Evolutionary conservation across 139 green algal species (phyloP), one percentile per base, ranked within the genome.

Genomic region (Tetradesmus obliquus): DNA sequence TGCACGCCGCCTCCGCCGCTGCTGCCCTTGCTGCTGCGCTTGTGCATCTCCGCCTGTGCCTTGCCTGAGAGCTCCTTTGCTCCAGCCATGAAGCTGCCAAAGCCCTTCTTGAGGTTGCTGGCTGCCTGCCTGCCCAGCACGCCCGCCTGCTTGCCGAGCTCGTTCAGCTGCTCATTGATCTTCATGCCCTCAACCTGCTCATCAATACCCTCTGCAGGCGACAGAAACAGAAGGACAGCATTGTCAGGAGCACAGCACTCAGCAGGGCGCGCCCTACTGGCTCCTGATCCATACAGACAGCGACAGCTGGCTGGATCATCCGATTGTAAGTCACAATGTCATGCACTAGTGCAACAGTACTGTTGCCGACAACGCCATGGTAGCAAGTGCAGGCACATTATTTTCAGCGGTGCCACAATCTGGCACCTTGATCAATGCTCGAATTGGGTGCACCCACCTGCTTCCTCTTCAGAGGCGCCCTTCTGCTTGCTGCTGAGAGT

Each of bases 61-160:
- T 91, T 91, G 22, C 72, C 55, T 76, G 72, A 84, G 17, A 91
- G 72, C 72, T 91, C 87, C 72, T 91, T 91, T 24, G 74, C 74
- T 13, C 87, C 72, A 24, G 80, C 20, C 55, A 87, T 79, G 20
- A 91, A 55, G n/a, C 55, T 71, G 6, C 87, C 84, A 55, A 93
- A 91, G 66, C 88, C 91, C 84, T 88, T 84, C 60, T 91, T 93
- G 45, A 94, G 76, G 84, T 94, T 94, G 84, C 91, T 91, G 12
- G 92, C 84, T 55, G 92, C 89, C 85, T 94, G 89, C 85, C 87
- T 92, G 80, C 88, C 19, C 17, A 92, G 60, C 60, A 91, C 79
- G 13, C 58, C 88, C 12, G 88, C 88, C 71, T 86, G 55, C 76
- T 87, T 87, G 76, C 88, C 55, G 51, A 79, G 15, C 32, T 91